phyloP scores from a whole-genome alignment of 352 stramenopile genomes.

The Globisporangium mamillatum region DNA sequence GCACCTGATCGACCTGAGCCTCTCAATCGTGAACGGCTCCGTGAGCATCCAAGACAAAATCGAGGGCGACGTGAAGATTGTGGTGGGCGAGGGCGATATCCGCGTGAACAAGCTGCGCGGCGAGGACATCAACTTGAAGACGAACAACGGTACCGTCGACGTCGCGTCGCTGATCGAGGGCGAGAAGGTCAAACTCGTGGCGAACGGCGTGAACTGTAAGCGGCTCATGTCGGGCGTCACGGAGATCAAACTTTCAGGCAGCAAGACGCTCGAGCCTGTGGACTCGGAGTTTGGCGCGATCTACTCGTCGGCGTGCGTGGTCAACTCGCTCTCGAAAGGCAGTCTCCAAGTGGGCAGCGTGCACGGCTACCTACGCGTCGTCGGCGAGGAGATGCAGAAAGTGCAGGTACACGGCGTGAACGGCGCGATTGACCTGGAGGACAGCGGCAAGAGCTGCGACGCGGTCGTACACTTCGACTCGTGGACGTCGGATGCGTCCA shows the following conservation, averaged over 20 bases:
- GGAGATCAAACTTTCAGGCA: slow-evolving; percentile 48
- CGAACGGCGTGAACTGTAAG: slow-evolving; percentile 51
- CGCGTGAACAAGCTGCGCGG: slow-evolving; percentile 62
- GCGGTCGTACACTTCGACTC: slow-evolving; percentile 73
- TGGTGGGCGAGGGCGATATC: slow-evolving; percentile 56
- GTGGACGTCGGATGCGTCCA: slow-evolving; percentile 41
- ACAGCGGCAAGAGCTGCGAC: slow-evolving; percentile 53
- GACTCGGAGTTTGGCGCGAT: slow-evolving; percentile 66
- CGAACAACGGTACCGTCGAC: slow-evolving; percentile 51
- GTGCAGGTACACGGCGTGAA: slow-evolving; percentile 67
- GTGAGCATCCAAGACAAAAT: slow-evolving; percentile 60
- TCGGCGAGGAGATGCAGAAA: slow-evolving; percentile 39
- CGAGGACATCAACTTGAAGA: slow-evolving; percentile 52
- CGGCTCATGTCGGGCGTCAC: slow-evolving; percentile 52
- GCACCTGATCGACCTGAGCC: slow-evolving; percentile 40
- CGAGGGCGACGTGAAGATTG: slow-evolving; percentile 69
- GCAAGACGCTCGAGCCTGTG: background rate
- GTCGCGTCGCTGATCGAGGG: slow-evolving; percentile 55
- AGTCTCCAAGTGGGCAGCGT: slow-evolving; percentile 57
- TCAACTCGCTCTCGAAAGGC: slow-evolving; percentile 37
- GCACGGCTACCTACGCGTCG: slow-evolving; percentile 66
- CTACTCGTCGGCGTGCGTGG: slow-evolving; percentile 52
- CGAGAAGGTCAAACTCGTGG: slow-evolving; percentile 46
- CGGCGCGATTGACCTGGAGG: slow-evolving; percentile 63
- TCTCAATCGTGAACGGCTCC: slow-evolving; percentile 44